Base-by-base conservation (phyloP, 805 yeast genomes). In the Lipomyces oligophaga region DNA sequence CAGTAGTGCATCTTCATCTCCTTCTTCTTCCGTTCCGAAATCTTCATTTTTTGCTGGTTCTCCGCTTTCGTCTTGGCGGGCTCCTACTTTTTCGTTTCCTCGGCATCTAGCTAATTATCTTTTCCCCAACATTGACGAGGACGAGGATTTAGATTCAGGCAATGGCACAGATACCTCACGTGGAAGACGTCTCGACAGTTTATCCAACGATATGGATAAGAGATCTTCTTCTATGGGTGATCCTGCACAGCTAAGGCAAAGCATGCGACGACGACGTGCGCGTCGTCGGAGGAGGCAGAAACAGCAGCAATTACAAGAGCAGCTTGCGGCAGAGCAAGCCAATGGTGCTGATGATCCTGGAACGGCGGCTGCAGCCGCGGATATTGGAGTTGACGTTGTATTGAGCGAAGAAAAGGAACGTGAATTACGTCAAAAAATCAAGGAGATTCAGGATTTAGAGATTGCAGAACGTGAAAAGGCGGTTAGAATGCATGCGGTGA, bases 401-500 rank as follows among this genome's bases (percentile, higher is more conserved):
- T 34, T 34, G 3, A 41, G 46, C 20, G 52, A 50, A 32, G 54
- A 35, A 33, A 41, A 50, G 15, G 50, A 56, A 34, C 43, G 38
- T 6, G 41, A 33, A 22, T 49, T 67, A 6, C 55, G 70, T 5
- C 52, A 46, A 31, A 55, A 58, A 40, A 68, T 68, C 28, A 21
- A 52, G 20, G 64, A 56, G 28, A 63, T 68, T 22, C 55, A 60
- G 28, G 49, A 48, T 3, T 38, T 59, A 19, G 59, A 57, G 20
- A 43, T 68, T 15, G 39, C 63, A 16, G 71, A 68, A 19, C 47
- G 59, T 15, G 69, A 67, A 31, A 59, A 63, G 30, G 71, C 67
- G 8, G 34, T 45, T 31, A 40, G 50, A 40, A 63, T 69, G 41
- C 72, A 68, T 45, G 48, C 55, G 26, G 56, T 68, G 25, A 67